Evolutionary conservation across 108 stramenopile species (phyloP).

Genomic region (Pinguiococcus pyrenoidosus): DNA sequence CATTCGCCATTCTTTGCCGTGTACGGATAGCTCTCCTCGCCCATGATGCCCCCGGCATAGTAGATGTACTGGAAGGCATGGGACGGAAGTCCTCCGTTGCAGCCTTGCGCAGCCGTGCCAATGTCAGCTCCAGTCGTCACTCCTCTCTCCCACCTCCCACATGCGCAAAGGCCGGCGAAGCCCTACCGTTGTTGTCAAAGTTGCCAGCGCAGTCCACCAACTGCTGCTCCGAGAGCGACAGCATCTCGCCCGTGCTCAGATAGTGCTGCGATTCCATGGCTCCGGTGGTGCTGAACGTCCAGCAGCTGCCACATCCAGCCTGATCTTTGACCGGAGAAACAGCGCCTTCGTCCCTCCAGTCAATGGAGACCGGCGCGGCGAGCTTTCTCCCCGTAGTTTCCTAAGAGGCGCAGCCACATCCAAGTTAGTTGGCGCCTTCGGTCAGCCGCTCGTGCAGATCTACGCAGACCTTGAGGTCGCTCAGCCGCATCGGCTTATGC

Average conservation of each 20-base stretch:
- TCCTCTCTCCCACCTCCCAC: too few relatives aligned
- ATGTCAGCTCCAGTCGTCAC: too few relatives aligned
- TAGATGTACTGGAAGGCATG: slow-evolving; percentile 22
- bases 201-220: slow-evolving; percentile 8
- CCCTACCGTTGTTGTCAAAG: slow-evolving; percentile 22
- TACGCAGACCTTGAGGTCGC: slow-evolving; percentile 3
- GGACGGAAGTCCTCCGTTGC: slow-evolving; percentile 20
- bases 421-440: too few relatives aligned
- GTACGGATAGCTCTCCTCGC: slow-evolving; percentile 15
- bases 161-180: too few relatives aligned
- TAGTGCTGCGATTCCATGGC: slow-evolving; percentile 9
- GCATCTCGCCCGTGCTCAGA: background rate
- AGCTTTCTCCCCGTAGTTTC: too few relatives aligned
- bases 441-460: background rate
- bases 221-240: slow-evolving; percentile 19
- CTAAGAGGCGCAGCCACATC: too few relatives aligned
- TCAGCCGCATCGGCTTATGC: slow-evolving; percentile 4
- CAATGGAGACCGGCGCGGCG: slow-evolving; percentile 4
- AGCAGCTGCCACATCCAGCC: slow-evolving; percentile 23
- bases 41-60: slow-evolving; percentile 8
- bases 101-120: too few relatives aligned
- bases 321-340: slow-evolving; percentile 18
- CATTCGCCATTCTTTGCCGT: slow-evolving; percentile 5
- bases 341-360: slow-evolving; percentile 16
- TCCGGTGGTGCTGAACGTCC: slow-evolving; percentile 19